phyloP scores from a whole-genome alignment of 2,329 filamentous ascomycete species.

The Cadophora sp. region DNA sequence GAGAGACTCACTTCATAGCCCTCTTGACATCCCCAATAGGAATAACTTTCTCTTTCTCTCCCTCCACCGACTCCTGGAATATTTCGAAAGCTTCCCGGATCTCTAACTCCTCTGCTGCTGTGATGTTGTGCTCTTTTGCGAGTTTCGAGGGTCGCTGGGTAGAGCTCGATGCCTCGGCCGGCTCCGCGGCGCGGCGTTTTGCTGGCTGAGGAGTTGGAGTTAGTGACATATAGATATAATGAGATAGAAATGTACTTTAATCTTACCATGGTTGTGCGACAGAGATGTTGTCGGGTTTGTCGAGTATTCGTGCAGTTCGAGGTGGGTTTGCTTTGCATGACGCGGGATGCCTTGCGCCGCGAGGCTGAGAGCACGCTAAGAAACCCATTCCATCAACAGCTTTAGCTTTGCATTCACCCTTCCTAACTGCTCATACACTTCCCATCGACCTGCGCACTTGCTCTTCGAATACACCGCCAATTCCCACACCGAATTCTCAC shows the following conservation, averaged over 20 bases:
- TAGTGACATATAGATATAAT: slow-evolving; percentile 1
- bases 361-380: not conserved
- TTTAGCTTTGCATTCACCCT: not conserved
- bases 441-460: not conserved
- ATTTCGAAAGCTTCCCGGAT: slow-evolving; percentile 90
- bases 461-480: not conserved
- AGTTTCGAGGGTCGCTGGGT: slow-evolving; percentile 79
- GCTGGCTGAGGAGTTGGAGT: slow-evolving; percentile 36
- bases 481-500: not conserved
- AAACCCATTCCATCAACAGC: not conserved
- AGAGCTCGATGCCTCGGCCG: slow-evolving; percentile 40
- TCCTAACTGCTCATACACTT: not conserved
- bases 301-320: not conserved
- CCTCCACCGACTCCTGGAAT: slow-evolving; percentile 74
- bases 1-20: slow-evolving; percentile 68
- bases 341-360: slow-evolving; percentile 20
- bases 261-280: slow-evolving; percentile 18
- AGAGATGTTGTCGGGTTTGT: not conserved
- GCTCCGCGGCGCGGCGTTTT: slow-evolving; percentile 41
- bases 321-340: not conserved
- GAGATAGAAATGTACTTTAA: not conserved
- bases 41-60: slow-evolving; percentile 69
- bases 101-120: slow-evolving; percentile 83
- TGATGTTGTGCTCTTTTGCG: slow-evolving; percentile 89
- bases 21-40: slow-evolving; percentile 62